Percentiles rank a stretch among this genome's conserved stretches.
Evolutionary conservation across 1,139 yeast genomes (phyloP).

Genomic region (Saccharomyces hybrid): DNA sequence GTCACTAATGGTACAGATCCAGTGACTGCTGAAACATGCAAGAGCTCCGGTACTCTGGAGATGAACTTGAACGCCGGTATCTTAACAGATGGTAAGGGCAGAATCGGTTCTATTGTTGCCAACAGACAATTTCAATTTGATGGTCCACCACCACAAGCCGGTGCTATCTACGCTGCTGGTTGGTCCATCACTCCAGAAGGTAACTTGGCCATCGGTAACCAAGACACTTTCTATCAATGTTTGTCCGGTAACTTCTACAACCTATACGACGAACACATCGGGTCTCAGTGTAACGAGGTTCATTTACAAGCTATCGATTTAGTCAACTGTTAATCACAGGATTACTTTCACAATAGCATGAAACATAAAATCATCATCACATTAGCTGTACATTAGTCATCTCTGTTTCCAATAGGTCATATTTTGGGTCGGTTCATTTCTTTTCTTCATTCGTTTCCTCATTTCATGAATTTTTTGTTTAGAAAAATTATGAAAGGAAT

Average conservation of each 20-base stretch:
- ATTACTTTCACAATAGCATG: neutral
- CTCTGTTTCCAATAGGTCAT: neutral
- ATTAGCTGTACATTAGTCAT: neutral
- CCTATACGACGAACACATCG: conserved; percentile 65
- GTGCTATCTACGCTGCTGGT: conserved; percentile 79
- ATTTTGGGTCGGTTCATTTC: neutral
- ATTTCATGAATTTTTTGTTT: neutral
- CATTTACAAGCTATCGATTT: conserved; percentile 59
- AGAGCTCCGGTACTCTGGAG: conserved; percentile 43
- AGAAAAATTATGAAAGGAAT: neutral
- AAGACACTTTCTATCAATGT: conserved; percentile 69
- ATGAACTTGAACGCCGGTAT: conserved; percentile 48
- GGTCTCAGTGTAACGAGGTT: conserved; percentile 60
- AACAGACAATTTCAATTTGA: conserved; percentile 87
- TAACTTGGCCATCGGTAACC: conserved; percentile 62
- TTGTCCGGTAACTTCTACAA: conserved; percentile 76
- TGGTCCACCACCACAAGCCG: conserved; percentile 90
- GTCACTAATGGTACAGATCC: conserved; percentile 35
- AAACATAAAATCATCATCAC: neutral
- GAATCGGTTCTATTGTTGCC: conserved; percentile 78
- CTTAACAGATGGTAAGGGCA: conserved; percentile 56
- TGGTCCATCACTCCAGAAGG: conserved; percentile 67
- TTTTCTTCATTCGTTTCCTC: neutral
- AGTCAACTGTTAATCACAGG: conserved; percentile 43
- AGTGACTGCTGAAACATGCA: conserved; percentile 39